These are phyloP conservation scores for Hanseniaspora thailandica DNA, from an alignment of 805 yeast species.

Conservation along the genomic window DNA sequence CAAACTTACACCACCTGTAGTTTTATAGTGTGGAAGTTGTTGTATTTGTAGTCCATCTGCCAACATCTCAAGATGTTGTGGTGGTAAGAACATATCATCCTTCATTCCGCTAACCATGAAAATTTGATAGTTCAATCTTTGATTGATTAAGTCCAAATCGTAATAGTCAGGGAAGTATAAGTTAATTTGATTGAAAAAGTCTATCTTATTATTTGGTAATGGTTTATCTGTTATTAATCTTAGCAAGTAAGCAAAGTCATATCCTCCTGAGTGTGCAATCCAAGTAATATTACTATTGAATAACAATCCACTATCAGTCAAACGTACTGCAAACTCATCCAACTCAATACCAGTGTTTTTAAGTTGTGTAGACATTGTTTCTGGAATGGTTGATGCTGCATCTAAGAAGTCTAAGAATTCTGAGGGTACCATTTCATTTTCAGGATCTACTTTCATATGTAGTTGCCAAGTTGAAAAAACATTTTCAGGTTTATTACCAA, in stretches of 20 bases:
- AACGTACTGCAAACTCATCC: conserved; percentile 67
- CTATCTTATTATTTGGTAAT: conserved; percentile 73
- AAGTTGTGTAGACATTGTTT: conserved; percentile 37
- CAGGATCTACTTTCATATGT: conserved; percentile 72
- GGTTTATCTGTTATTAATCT: conserved; percentile 60
- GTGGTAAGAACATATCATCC: conserved; percentile 18
- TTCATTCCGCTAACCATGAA: conserved; percentile 23
- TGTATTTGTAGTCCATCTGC: conserved; percentile 65
- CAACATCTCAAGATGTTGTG: conserved; percentile 38
- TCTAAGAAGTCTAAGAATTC: conserved; percentile 37
- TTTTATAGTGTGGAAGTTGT: conserved; percentile 42
- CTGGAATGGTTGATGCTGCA: conserved; percentile 12
- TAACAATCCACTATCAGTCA: conserved; percentile 77
- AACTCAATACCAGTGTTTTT: conserved; percentile 67
- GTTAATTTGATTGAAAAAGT: conserved; percentile 58
- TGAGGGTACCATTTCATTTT: conserved; percentile 71
- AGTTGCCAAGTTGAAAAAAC: conserved; percentile 88
- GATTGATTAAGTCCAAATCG: conserved; percentile 56
- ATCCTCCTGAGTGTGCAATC: conserved; percentile 89
- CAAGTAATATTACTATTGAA: conserved; percentile 58
- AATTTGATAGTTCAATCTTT: conserved; percentile 22
- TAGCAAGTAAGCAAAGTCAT: conserved; percentile 82
- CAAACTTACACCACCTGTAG: conserved; percentile 52
- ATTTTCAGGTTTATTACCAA: conserved; percentile 57
- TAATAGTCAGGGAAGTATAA: conserved; percentile 70